phyloP scores from a whole-genome alignment of 805 yeast species.

The Myxozyma neglecta region DNA sequence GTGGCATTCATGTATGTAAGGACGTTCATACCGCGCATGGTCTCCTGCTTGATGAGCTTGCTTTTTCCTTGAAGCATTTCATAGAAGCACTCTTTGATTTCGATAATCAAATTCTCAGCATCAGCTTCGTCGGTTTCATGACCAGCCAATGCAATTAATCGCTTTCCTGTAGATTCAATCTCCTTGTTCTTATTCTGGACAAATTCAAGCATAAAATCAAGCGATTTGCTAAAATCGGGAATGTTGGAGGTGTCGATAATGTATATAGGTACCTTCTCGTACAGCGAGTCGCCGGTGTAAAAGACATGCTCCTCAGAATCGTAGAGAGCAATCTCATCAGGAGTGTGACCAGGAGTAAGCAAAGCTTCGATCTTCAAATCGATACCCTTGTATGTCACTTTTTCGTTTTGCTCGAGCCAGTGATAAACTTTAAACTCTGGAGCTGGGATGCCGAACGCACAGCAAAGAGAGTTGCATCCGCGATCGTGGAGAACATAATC shows the following conservation, averaged over 20 bases:
- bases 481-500: slow-evolving; percentile 27
- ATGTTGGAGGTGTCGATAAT: slow-evolving; percentile 28
- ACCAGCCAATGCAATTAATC: slow-evolving; percentile 25
- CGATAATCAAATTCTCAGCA: slow-evolving; percentile 15
- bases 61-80: slow-evolving; percentile 20
- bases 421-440: slow-evolving; percentile 26
- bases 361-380: slow-evolving; percentile 24
- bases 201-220: slow-evolving; percentile 20
- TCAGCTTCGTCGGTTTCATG: slow-evolving; percentile 27
- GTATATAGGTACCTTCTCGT: slow-evolving; percentile 24
- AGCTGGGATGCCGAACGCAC: slow-evolving; percentile 26
- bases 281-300: slow-evolving; percentile 26
- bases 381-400: slow-evolving; percentile 17
- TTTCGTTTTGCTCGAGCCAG: slow-evolving; percentile 29
- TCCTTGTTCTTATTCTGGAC: slow-evolving; percentile 19
- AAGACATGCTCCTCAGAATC: slow-evolving; percentile 27
- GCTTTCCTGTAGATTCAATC: slow-evolving; percentile 9
- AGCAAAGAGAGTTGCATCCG: slow-evolving; percentile 30
- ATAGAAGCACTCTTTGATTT: slow-evolving; percentile 21
- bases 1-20: slow-evolving; percentile 16
- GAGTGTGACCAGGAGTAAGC: slow-evolving; percentile 29
- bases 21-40: slow-evolving; percentile 21
- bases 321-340: slow-evolving; percentile 29
- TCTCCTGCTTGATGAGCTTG: slow-evolving; percentile 9
- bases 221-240: slow-evolving; percentile 18